Evolutionary conservation across 441 rosid species (phyloP).

Genomic region (Erysimum pusillum): DNA sequence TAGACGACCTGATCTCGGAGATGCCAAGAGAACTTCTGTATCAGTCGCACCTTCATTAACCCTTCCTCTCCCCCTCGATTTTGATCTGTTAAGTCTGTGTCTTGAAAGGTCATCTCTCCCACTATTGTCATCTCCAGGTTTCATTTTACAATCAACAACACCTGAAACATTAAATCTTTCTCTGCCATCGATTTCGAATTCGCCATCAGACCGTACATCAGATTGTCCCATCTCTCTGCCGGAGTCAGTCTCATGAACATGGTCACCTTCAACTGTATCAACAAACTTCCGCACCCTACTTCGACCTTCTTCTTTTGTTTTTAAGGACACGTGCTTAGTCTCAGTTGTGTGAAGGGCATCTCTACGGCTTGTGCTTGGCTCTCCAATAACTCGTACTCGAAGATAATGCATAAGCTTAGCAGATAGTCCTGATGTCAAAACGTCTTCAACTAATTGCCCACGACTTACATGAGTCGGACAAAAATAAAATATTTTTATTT

Average conservation of each 20-base stretch:
- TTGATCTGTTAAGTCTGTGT: conserved; percentile 68
- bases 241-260: conserved; percentile 51
- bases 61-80: conserved; percentile 82
- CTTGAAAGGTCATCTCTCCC: conserved; percentile 81
- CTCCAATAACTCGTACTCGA: conserved; percentile 89
- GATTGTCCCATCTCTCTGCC: conserved; percentile 55
- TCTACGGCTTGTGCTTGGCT: conserved; percentile 68
- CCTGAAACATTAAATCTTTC: conserved; percentile 62
- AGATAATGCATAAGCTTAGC: conserved; percentile 97
- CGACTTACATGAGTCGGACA: conserved; percentile 57
- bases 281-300: conserved; percentile 73
- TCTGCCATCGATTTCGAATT: conserved; percentile 58
- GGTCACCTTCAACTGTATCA: conserved; percentile 65
- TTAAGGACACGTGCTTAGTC: conserved; percentile 60
- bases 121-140: conserved; percentile 74
- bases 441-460: conserved; percentile 93
- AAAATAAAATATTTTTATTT: conserved; percentile 28
- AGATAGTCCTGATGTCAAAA: conserved; percentile 88
- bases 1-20: conserved; percentile 79
- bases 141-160: conserved; percentile 60
- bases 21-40: conserved; percentile 63
- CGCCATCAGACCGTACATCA: conserved; percentile 61
- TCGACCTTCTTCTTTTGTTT: conserved; percentile 87
- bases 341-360: conserved; percentile 68
- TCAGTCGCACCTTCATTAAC: conserved; percentile 67